These are phyloP conservation scores for Angomonas desouzai DNA, from an alignment of 208 protist species.

Conservation along the genomic window DNA sequence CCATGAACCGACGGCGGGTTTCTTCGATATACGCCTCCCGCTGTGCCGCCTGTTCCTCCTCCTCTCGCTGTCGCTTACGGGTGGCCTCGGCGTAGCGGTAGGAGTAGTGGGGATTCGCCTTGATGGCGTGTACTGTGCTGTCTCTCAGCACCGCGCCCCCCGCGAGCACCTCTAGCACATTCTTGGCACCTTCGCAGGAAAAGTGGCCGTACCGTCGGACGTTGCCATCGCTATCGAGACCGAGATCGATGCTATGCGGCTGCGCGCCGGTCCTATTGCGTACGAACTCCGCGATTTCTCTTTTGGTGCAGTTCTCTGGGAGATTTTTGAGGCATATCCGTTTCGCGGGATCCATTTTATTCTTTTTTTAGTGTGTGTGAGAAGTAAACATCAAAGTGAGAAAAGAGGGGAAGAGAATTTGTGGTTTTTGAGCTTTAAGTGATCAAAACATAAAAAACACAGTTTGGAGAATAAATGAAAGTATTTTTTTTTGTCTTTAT, in stretches of 20 bases:
- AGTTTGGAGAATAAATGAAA: too few relatives aligned
- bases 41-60: constrained; percentile 39
- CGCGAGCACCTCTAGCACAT: constrained; percentile 60
- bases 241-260: constrained; percentile 84
- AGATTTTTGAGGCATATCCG: constrained; percentile 85
- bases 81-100: constrained; percentile 63
- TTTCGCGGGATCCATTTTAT: constrained; percentile 80
- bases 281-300: constrained; percentile 79
- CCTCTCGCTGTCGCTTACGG: constrained; percentile 63
- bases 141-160: constrained; percentile 37
- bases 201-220: constrained; percentile 79
- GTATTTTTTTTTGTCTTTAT: too few relatives aligned
- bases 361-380: too few relatives aligned
- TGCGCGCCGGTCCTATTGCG: constrained; percentile 71
- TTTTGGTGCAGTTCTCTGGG: constrained; percentile 72
- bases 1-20: constrained; percentile 31
- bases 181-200: constrained; percentile 78
- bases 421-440: too few relatives aligned
- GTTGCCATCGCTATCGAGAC: constrained; percentile 45
- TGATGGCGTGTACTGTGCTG: constrained; percentile 35
- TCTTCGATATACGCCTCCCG: constrained; percentile 31
- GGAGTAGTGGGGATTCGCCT: constrained; percentile 64
- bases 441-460: too few relatives aligned
- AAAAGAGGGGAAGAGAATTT: background rate
- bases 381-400: background rate